Evolutionary conservation across 225 moss, liverwort and hornwort species (phyloP), one percentile per base, ranked within the genome.

Genomic region (Physcomitrium patens): DNA sequence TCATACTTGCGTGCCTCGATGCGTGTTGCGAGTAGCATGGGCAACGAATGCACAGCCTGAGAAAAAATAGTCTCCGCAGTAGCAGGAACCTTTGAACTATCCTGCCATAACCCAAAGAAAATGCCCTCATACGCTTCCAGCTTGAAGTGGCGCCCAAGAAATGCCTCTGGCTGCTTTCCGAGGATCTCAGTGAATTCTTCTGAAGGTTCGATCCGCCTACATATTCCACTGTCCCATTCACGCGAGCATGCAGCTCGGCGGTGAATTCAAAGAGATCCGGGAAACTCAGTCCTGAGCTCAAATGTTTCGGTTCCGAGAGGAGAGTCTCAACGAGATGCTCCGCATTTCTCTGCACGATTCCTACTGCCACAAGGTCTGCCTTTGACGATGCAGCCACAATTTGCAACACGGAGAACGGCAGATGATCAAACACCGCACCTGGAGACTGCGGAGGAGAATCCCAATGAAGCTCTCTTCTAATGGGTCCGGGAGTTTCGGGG

Each of bases 381-480:
- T 94, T 94, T 0, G 89, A 80, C 46, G 94, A 90, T 26, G 83
- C 89, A 13, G 83, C 80, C 58, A 92, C 86, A 24, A 97, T 83
- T 75, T 90, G 91, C 70, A 97, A 43, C 0, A 97, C 89, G 3
- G 91, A 80, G 14, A 68, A 84, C 3, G 92, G 96, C 63, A 97
- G 62, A n/a, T 94, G 69, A 0, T 91, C 81, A 64, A 84, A 92
- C 11, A 84, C 77, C 12, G 90, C 90, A 26, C 85, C 87, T 7
- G 92, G 94, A 18, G 94, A 94, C 68, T 87, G 89, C 16, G 92
- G 92, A 68, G 96, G 96, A 42, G 96, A 94, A 74, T 94, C 94
- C 96, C 96, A 97, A 72, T 93, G 94, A 8, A 97, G 82, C 69
- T 82, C 87, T 45, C 66, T 76, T 13, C 82, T 55, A 13, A 90